Evolutionary conservation across 805 yeast genomes (phyloP).

Genomic region (Kluyveromyces lactis): DNA sequence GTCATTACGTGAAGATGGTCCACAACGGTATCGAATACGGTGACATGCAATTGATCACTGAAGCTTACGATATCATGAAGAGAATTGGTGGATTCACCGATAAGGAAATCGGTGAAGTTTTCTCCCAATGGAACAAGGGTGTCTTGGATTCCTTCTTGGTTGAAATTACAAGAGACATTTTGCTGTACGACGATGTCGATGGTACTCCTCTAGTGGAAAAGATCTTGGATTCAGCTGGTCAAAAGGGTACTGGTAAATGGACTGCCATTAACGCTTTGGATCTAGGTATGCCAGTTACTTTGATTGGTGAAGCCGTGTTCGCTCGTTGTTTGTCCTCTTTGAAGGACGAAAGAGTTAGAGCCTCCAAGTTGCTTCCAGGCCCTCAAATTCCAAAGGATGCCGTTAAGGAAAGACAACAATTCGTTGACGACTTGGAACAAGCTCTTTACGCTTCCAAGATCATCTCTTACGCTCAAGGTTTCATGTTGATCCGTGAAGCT

Average conservation of each 20-base stretch:
- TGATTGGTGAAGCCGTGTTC: constrained; percentile 98
- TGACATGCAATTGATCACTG: constrained; percentile 98
- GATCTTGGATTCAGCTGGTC: constrained; percentile 95
- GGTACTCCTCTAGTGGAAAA: constrained; percentile 93
- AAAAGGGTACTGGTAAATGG: constrained; percentile 99
- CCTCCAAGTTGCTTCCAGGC: constrained; percentile 71
- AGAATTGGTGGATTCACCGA: constrained; percentile 85
- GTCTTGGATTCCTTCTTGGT: constrained; percentile 94
- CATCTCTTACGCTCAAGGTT: constrained; percentile 98
- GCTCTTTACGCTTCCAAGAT: constrained; percentile 98
- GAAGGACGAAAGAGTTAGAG: constrained; percentile 83
- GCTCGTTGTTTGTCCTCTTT: constrained; percentile 92
- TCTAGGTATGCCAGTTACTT: constrained; percentile 95
- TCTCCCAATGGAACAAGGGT: constrained; percentile 91
- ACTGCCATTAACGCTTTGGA: constrained; percentile 97
- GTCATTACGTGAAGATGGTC: constrained; percentile 99
- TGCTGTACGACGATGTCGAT: constrained; percentile 81
- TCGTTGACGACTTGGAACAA: constrained; percentile 92
- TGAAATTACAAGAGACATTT: constrained; percentile 93
- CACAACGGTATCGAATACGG: constrained; percentile 99
- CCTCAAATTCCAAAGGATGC: constrained; percentile 60
- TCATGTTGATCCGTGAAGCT: constrained; percentile 98
- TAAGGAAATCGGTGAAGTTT: constrained; percentile 90
- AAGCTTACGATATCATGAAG: constrained; percentile 94
- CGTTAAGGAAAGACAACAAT: constrained; percentile 67